A percentile compares a stretch with the other conserved stretches of the same genome.
These are phyloP conservation scores for Xylaria sp. DNA, from an alignment of 2,329 filamentous ascomycete genomes.

Conservation along the genomic window DNA sequence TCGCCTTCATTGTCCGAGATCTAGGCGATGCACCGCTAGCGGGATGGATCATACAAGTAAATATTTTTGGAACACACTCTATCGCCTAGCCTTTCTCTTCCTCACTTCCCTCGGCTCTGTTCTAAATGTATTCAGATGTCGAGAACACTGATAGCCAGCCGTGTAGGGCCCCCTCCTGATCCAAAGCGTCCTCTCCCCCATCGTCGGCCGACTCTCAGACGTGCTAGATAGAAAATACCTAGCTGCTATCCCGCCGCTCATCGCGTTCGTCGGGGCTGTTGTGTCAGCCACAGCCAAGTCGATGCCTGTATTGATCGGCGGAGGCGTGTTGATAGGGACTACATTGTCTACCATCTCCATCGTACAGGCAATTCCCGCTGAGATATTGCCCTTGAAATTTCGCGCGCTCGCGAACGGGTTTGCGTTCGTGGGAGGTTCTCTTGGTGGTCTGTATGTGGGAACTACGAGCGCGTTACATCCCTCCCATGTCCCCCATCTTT, in stretches of 20 bases:
- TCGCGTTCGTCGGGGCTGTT: conserved; percentile 64
- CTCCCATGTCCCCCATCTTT: neutral
- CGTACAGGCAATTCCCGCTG: conserved; percentile 65
- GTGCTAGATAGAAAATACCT: conserved; percentile 65
- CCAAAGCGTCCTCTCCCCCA: conserved; percentile 65
- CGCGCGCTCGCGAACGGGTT: conserved; percentile 66
- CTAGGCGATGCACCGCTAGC: conserved; percentile 60
- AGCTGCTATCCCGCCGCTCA: conserved; percentile 61
- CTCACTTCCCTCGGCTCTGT: neutral
- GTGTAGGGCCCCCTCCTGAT: conserved; percentile 65
- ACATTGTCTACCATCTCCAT: conserved; percentile 66
- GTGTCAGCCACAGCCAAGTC: conserved; percentile 64
- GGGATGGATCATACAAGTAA: conserved; percentile 66
- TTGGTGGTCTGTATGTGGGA: conserved; percentile 61
- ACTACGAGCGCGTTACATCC: neutral
- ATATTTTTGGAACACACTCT: neutral
- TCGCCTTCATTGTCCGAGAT: conserved; percentile 66
- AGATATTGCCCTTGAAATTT: conserved; percentile 66
- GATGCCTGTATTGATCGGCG: conserved; percentile 66
- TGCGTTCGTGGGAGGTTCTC: conserved; percentile 59
- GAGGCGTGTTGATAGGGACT: conserved; percentile 65
- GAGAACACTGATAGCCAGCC: neutral
- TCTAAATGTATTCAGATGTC: neutral
- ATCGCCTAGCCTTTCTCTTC: neutral
- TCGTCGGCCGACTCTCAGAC: conserved; percentile 66